Base-by-base conservation (phyloP, 208 protist genomes). In the Leishmania braziliensis region DNA sequence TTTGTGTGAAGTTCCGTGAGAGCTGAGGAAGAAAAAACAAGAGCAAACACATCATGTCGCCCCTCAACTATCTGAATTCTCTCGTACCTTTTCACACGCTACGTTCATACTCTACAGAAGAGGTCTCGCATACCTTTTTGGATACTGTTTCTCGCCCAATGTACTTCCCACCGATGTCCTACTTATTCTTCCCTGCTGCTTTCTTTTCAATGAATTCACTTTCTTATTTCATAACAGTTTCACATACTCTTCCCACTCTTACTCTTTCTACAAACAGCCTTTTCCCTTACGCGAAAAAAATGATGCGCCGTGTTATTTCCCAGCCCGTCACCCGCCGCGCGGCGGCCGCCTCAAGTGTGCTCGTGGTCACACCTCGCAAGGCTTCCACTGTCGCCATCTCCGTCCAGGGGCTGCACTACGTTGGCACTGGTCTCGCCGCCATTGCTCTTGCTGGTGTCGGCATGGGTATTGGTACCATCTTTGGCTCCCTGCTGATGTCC, bases 391-490 rank as follows among this genome's bases (percentile, higher is more conserved):
- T 98, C 46, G 90, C 93, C 75, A 95, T 98, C 79, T 96, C 95
- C 56, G 90, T 98, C 29, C 93, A 97, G 88, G 95, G 95, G 46
- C 86, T 98, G 56, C 93, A 98, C 86, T 98, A 97, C 90, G 95
- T 98, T 56, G 95, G 95, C 87, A 97, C 95, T 53, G 95, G 95
- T 72, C 92, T 98, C 70, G 93, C 93, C 80, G 95, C 93, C 81
- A 97, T 97, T 84, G 95, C 95, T 18, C 92, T 97, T 78, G 93
- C 92, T 76, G 95, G 95, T 86, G 95, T 98, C 36, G 95, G 95
- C 77, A 90, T 98, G 86, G 95, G 95, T 90, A 97, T 98, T 76
- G 95, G 93, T 84, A 96, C 91, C 62, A 96, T 97, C 87, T 98
- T 98, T 82, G 93, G 93, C 77, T 89, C 86, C 82, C 89, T 97